These are phyloP conservation scores for Colletotrichum noveboracense DNA, from an alignment of 2,329 filamentous ascomycete genomes.

Conservation along the genomic window DNA sequence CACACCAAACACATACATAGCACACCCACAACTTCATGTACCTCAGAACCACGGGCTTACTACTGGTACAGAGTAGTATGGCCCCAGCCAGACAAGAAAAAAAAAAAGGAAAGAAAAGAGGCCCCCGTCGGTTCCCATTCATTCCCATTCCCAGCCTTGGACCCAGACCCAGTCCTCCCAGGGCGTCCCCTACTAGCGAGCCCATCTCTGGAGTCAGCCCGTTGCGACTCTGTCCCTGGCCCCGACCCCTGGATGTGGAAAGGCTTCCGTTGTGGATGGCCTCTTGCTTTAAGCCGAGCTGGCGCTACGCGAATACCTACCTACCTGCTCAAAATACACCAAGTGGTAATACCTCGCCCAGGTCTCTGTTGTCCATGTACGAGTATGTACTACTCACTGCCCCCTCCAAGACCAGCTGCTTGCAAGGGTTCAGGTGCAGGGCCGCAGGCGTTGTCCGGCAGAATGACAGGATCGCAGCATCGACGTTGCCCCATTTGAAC, in stretches of 20 bases:
- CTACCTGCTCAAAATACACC: background rate
- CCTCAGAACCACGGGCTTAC: background rate
- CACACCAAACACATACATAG: background rate
- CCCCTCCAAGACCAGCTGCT: background rate
- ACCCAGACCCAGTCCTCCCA: background rate
- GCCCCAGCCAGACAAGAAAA: background rate
- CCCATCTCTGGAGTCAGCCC: constrained; percentile 20
- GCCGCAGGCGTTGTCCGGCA: constrained; percentile 2
- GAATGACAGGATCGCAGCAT: constrained; percentile 15
- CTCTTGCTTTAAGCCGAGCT: constrained; percentile 16
- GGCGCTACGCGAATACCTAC: background rate
- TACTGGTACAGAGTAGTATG: background rate
- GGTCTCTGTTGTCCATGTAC: background rate
- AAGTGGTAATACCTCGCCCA: background rate
- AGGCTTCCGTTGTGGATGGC: constrained; percentile 19
- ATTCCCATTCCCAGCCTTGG: background rate
- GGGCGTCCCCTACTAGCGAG: constrained; percentile 16
- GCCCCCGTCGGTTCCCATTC: background rate
- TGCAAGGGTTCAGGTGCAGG: constrained; percentile 3
- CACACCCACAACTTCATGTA: background rate
- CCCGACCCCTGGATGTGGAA: constrained; percentile 16
- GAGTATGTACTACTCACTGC: background rate
- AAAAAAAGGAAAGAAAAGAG: background rate
- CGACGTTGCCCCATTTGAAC: constrained; percentile 15
- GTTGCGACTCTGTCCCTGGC: constrained; percentile 21